Percentiles rank a stretch among this genome's conserved stretches.
Evolutionary conservation across 2,329 filamentous ascomycete species (phyloP).

Genomic region (Arthrinium phaeospermum): DNA sequence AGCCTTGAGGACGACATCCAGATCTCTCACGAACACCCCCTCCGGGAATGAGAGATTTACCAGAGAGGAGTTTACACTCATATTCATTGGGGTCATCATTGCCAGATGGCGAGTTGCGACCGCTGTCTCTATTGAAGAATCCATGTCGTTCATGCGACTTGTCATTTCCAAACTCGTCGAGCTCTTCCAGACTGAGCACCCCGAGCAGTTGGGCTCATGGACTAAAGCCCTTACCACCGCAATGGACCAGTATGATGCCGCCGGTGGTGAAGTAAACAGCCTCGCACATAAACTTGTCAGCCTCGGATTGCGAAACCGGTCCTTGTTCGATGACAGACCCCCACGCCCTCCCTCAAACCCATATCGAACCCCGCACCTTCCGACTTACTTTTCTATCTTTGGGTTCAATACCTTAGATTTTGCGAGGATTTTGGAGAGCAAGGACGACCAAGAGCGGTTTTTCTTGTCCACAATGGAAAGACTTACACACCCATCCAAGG

Average conservation of each 20-base stretch:
- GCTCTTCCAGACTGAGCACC: neutral
- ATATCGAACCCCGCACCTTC: neutral
- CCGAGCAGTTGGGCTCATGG: neutral
- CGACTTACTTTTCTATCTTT: neutral
- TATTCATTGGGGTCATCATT: neutral
- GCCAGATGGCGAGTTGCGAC: neutral
- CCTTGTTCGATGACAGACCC: neutral
- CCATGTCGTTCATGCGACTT: neutral
- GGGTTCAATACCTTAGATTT: neutral
- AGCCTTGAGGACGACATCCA: neutral
- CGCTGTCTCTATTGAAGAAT: neutral
- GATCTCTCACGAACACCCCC: neutral
- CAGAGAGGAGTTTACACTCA: neutral
- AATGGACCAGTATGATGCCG: neutral
- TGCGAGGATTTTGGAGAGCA: neutral
- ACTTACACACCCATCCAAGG: neutral
- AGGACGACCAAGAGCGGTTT: neutral
- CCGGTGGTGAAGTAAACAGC: neutral
- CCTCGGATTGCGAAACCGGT: neutral
- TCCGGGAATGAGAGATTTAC: neutral
- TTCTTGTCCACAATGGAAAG: neutral
- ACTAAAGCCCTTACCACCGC: neutral
- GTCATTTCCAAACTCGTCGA: neutral
- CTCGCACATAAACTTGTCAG: neutral
- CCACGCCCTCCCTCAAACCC: neutral